A percentile compares a stretch with the other conserved stretches of the same genome.
Evolutionary conservation across 1,139 yeast genomes (phyloP).

Genomic region (Zygosaccharomyces pseudobailii): DNA sequence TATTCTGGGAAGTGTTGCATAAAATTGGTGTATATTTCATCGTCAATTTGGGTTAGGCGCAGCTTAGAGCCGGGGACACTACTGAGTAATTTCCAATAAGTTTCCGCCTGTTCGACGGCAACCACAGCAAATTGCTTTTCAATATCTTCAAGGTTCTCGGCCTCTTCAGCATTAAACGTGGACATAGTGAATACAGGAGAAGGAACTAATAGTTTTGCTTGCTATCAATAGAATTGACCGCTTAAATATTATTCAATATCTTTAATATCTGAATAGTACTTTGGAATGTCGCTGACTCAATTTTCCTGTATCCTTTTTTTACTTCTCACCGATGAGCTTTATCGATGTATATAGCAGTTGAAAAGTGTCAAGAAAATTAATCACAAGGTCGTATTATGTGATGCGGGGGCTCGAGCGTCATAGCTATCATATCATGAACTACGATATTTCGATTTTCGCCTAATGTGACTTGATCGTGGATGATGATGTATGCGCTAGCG

Average conservation of each 20-base stretch:
- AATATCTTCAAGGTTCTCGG: constrained; percentile 64
- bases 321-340: not conserved
- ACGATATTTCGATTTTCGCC: too few species aligned
- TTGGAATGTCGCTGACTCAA: too few species aligned
- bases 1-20: constrained; percentile 82
- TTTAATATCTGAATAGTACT: not conserved
- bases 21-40: constrained; percentile 70
- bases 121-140: constrained; percentile 97
- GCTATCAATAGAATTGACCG: too few species aligned
- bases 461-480: too few species aligned
- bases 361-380: too few species aligned
- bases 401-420: not conserved
- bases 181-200: constrained; percentile 18
- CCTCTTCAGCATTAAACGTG: constrained; percentile 51
- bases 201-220: not conserved
- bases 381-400: not conserved
- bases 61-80: constrained; percentile 74
- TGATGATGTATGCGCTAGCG: too few species aligned
- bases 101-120: constrained; percentile 93
- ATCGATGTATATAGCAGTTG: not conserved
- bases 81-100: constrained; percentile 80
- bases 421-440: too few species aligned
- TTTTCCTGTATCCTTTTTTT: not conserved
- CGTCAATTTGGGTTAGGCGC: constrained; percentile 74
- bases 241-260: too few species aligned